Conservation (phyloP, 306 rosid genomes). For the Quercus glauca region DNA sequence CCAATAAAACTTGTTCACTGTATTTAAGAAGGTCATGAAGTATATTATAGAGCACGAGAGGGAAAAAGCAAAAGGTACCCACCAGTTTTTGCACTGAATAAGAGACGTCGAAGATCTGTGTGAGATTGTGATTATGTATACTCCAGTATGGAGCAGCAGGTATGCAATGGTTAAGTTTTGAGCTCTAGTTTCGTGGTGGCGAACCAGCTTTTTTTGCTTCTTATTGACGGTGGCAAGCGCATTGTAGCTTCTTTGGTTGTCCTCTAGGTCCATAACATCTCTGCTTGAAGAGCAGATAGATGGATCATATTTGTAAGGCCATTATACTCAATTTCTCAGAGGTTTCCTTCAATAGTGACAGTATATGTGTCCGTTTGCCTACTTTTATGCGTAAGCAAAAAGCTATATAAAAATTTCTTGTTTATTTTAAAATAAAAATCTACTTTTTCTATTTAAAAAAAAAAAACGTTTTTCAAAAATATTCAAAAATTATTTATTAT, state of each 20-base stretch:
- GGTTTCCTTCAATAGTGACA: too few relatives aligned
- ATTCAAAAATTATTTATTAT: too few relatives aligned
- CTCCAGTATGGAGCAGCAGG: background rate
- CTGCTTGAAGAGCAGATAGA: too few relatives aligned
- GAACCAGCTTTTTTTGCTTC: background rate
- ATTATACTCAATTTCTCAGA: too few relatives aligned
- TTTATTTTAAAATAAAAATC: too few relatives aligned
- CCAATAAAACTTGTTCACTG: background rate
- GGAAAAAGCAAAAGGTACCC: background rate
- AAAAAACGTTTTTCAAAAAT: too few relatives aligned
- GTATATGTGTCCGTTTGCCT: too few relatives aligned
- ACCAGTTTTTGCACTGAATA: background rate
- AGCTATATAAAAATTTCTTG: too few relatives aligned
- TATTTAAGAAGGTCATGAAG: constrained; percentile 2
- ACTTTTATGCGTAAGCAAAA: too few relatives aligned
- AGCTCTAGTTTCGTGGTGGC: background rate
- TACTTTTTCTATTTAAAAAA: too few relatives aligned
- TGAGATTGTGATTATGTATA: background rate
- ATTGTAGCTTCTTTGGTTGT: background rate
- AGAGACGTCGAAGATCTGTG: background rate
- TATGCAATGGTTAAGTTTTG: background rate
- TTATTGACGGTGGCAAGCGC: background rate
- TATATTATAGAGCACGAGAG: background rate
- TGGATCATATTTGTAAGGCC: too few relatives aligned
- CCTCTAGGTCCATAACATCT: background rate